These are phyloP conservation scores for Cryptosporidium viatorum DNA, from an alignment of 169 alveolate genomes.

Conservation along the genomic window DNA sequence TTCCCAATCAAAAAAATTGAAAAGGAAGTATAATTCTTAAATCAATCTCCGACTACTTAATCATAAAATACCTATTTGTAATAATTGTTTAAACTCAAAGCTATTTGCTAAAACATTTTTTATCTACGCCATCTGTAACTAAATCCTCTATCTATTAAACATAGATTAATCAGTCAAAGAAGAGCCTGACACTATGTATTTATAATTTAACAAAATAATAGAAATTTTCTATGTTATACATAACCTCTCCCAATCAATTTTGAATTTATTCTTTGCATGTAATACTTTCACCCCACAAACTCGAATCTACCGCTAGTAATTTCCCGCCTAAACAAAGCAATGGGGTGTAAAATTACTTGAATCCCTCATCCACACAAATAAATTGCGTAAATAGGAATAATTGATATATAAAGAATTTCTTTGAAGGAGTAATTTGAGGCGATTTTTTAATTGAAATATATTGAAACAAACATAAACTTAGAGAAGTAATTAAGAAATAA, in stretches of 20 bases:
- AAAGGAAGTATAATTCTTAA: neutral
- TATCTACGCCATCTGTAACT: neutral
- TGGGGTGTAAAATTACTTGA: conserved; percentile 65
- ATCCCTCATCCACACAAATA: conserved; percentile 56
- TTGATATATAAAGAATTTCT: conserved; percentile 2
- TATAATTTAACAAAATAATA: neutral
- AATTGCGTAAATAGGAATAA: conserved; percentile 1
- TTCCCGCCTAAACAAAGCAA: conserved; percentile 42
- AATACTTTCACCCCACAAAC: conserved; percentile 6
- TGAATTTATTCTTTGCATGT: neutral
- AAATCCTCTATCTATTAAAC: neutral
- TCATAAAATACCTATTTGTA: neutral
- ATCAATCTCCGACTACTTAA: neutral
- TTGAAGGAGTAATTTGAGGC: neutral
- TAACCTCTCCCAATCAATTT: neutral
- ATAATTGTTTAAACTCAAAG: neutral
- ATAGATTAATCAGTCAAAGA: neutral
- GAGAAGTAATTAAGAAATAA: neutral
- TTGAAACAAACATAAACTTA: neutral
- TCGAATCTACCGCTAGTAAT: neutral
- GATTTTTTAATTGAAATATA: neutral
- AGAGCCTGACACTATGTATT: too few relatives aligned
- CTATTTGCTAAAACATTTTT: neutral
- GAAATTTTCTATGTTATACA: neutral
- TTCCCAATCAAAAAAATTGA: conserved; percentile 68